Conservation (phyloP, 2,329 filamentous ascomycete genomes). For the Xylariaceae sp. region DNA sequence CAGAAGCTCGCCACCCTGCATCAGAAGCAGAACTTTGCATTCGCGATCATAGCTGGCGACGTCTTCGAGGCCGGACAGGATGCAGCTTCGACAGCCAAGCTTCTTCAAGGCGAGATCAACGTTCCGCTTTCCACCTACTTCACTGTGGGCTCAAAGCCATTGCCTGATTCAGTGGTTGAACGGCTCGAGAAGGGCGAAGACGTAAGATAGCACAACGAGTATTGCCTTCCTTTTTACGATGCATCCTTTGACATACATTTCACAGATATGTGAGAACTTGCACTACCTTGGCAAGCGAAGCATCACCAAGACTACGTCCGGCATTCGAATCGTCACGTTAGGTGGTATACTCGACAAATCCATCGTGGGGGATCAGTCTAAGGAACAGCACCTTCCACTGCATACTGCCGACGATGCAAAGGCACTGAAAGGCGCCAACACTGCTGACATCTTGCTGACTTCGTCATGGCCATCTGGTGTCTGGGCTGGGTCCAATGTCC, state of each 20-base stretch:
- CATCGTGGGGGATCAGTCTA: slow-evolving; percentile 57
- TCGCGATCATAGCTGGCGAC: slow-evolving; percentile 80
- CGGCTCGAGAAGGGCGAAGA: slow-evolving; percentile 68
- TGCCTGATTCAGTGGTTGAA: slow-evolving; percentile 67
- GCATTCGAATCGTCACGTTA: slow-evolving; percentile 79
- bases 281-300: slow-evolving; percentile 85
- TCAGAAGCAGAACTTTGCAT: slow-evolving; percentile 80
- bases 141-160: slow-evolving; percentile 66
- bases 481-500: slow-evolving; percentile 61
- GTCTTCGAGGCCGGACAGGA: slow-evolving; percentile 65
- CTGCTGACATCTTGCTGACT: slow-evolving; percentile 82
- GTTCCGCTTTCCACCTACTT: slow-evolving; percentile 89
- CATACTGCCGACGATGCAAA: slow-evolving; percentile 76
- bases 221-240: background rate
- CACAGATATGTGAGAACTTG: slow-evolving; percentile 77
- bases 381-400: slow-evolving; percentile 70
- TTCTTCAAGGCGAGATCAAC: slow-evolving; percentile 68
- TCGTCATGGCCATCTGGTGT: slow-evolving; percentile 78
- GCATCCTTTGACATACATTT: background rate
- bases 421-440: slow-evolving; percentile 68
- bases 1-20: slow-evolving; percentile 77
- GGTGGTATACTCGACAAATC: slow-evolving; percentile 67
- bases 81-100: slow-evolving; percentile 52
- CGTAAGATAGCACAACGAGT: slow-evolving; percentile 25
- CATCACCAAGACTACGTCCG: slow-evolving; percentile 83